Base-by-base conservation (phyloP, 768 basidiomycete genomes). In the Trametes elegans region DNA sequence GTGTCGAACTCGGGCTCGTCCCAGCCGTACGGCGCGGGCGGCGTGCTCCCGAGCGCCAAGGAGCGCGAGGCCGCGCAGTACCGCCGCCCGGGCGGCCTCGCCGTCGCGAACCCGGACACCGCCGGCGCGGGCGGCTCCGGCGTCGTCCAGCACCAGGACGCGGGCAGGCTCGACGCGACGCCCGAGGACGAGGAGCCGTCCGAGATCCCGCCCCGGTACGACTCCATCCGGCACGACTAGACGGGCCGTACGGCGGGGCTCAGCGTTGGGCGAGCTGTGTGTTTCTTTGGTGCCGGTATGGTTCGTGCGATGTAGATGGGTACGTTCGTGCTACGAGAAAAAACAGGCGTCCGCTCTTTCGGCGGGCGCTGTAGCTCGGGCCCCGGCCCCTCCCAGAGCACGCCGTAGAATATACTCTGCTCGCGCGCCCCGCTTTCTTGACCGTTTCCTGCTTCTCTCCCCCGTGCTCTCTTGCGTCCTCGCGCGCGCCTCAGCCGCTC, bases 201-300 rank as follows among this genome's bases (percentile, higher is more conserved):
- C 4, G 70, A 71, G 62, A 55, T 71, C 24, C 69, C 69, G 39
- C 69, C 69, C 39, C 61, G 69, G 49, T 70, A 70, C 42, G 68
- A 70, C 49, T 64, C 64, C 43, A 70, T 70, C 44, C 61, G 60
- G 21, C 47, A 56, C 47, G 64, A 69, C 21, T 16, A 48, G 21
- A n/a, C n/a, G n/a, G n/a, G n/a, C n/a, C n/a, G n/a, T n/a, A n/a
- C n/a, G n/a, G n/a, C n/a, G n/a, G n/a, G n/a, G n/a, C n/a, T n/a
- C n/a, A n/a, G n/a, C n/a, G n/a, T n/a, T 48, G 40, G 48, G 26
- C 27, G 19, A 11, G n/a, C 19, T 21, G 26, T 10, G 28, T 3
- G 26, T 5, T 2, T n/a, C n/a, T 3, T 2, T 28, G 27, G 28
- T 18, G 6, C 8, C 3, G 28, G 13, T 7, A 13, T 14, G 19